These are phyloP conservation scores for Ambrosiella cleistominuta DNA, from an alignment of 2,329 filamentous ascomycete species.

Conservation along the genomic window DNA sequence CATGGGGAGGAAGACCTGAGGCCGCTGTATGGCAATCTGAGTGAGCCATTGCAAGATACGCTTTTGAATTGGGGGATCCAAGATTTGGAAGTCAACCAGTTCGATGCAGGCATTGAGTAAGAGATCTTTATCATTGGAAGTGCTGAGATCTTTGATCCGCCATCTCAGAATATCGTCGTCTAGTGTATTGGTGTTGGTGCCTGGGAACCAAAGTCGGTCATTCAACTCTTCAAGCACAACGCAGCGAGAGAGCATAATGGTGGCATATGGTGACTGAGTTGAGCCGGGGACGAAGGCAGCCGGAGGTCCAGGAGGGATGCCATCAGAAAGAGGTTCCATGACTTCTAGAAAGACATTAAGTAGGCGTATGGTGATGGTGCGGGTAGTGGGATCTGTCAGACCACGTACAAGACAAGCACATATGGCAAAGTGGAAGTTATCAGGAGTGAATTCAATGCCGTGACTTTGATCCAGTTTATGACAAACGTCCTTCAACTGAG, in stretches of 20 bases:
- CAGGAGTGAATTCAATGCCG: slow-evolving; percentile 44
- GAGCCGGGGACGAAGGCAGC: slow-evolving; percentile 15
- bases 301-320: slow-evolving; percentile 12
- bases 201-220: slow-evolving; percentile 43
- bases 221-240: slow-evolving; percentile 40
- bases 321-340: slow-evolving; percentile 16
- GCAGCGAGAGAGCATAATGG: slow-evolving; percentile 39
- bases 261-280: slow-evolving; percentile 37
- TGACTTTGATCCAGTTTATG: slow-evolving; percentile 45
- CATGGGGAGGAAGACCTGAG: slow-evolving; percentile 40
- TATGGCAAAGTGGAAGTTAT: slow-evolving; percentile 51
- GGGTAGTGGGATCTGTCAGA: slow-evolving; percentile 44
- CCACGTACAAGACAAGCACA: slow-evolving; percentile 47
- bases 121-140: slow-evolving; percentile 41
- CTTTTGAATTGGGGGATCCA: slow-evolving; percentile 45
- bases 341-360: slow-evolving; percentile 40
- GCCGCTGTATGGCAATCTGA: slow-evolving; percentile 34
- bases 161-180: slow-evolving; percentile 25
- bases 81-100: slow-evolving; percentile 46
- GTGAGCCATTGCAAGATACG: slow-evolving; percentile 43
- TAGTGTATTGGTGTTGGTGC: slow-evolving; percentile 28
- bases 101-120: slow-evolving; percentile 45
- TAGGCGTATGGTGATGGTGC: slow-evolving; percentile 39
- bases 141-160: slow-evolving; percentile 25
- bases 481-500: slow-evolving; percentile 43